Evolutionary conservation across 306 rosid species (phyloP).

Genomic region (Albizia julibrissin): DNA sequence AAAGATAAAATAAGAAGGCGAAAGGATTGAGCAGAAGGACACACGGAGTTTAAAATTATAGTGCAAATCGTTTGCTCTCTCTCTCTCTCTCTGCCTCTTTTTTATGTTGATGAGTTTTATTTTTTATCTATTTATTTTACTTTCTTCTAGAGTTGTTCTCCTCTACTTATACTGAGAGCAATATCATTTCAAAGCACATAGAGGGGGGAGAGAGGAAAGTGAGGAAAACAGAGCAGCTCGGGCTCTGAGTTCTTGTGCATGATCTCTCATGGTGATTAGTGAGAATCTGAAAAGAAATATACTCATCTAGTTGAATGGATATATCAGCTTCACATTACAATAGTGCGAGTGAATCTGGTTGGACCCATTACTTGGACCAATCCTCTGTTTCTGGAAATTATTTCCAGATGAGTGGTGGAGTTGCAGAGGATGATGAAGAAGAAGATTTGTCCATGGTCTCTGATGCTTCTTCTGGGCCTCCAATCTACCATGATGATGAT

Average conservation of each 20-base stretch:
- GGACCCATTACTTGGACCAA: conserved; percentile 68
- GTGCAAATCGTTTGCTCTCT: conserved; percentile 55
- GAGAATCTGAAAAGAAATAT: not conserved
- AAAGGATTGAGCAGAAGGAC: conserved; percentile 68
- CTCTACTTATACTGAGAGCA: conserved; percentile 48
- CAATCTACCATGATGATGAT: conserved; percentile 41
- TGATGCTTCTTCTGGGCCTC: conserved; percentile 75
- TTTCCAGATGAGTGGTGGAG: conserved; percentile 25
- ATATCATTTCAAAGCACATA: conserved; percentile 29
- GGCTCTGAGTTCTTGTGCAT: conserved; percentile 15
- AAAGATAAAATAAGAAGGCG: conserved; percentile 66
- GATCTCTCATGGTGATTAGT: not conserved
- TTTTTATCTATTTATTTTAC: conserved; percentile 24
- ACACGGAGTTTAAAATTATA: conserved; percentile 63
- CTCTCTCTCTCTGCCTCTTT: conserved; percentile 29
- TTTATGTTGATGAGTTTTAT: conserved; percentile 24
- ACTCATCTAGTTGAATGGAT: conserved; percentile 36
- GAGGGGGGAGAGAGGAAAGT: conserved; percentile 9
- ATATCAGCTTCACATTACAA: conserved; percentile 48
- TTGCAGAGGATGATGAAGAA: conserved; percentile 42
- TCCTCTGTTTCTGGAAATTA: conserved; percentile 44
- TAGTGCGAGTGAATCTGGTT: conserved; percentile 71
- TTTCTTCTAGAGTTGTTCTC: conserved; percentile 33
- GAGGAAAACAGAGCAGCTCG: conserved; percentile 27
- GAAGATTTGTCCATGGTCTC: conserved; percentile 70